A percentile compares a stretch with the other conserved stretches of the same genome.
Conservation (phyloP, 345 rosid genomes). For the Theobroma cacao region DNA sequence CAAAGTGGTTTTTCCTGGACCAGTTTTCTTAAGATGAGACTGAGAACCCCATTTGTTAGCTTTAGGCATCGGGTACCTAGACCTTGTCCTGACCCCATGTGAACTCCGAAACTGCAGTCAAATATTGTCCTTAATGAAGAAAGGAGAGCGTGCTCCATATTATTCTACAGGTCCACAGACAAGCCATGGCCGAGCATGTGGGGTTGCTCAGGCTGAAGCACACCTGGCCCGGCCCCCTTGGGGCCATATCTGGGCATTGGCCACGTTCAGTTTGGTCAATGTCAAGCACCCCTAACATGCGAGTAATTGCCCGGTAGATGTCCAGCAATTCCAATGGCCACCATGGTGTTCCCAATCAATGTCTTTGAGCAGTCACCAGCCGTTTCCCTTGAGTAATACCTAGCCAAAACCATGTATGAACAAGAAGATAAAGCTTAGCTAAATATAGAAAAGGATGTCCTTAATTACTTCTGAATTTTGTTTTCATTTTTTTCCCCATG, state of each 20-base stretch:
- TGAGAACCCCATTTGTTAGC: not conserved
- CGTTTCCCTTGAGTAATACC: not conserved
- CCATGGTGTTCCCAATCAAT: conserved; percentile 10
- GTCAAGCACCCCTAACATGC: conserved; percentile 11
- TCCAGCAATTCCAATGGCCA: conserved; percentile 41
- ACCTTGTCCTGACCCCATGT: conserved; percentile 19
- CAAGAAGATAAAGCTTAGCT: not conserved
- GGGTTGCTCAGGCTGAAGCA: conserved; percentile 23
- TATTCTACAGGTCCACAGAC: conserved; percentile 22
- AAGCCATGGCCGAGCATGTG: conserved; percentile 33
- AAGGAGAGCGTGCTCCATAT: not conserved
- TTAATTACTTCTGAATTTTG: not conserved
- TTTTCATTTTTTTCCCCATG: not conserved
- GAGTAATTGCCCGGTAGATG: conserved; percentile 39
- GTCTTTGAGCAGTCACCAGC: not conserved
- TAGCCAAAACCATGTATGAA: not conserved
- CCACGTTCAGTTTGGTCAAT: conserved; percentile 12
- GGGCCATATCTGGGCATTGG: not conserved
- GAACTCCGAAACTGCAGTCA: conserved; percentile 8
- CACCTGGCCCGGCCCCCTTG: not conserved
- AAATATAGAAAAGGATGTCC: not conserved
- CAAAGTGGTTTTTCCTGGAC: not conserved
- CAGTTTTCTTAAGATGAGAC: not conserved
- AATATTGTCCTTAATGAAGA: conserved; percentile 18
- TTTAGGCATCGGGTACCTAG: not conserved